Base-by-base conservation (phyloP, 2,329 filamentous ascomycete genomes). In the Alternaria gaisen region DNA sequence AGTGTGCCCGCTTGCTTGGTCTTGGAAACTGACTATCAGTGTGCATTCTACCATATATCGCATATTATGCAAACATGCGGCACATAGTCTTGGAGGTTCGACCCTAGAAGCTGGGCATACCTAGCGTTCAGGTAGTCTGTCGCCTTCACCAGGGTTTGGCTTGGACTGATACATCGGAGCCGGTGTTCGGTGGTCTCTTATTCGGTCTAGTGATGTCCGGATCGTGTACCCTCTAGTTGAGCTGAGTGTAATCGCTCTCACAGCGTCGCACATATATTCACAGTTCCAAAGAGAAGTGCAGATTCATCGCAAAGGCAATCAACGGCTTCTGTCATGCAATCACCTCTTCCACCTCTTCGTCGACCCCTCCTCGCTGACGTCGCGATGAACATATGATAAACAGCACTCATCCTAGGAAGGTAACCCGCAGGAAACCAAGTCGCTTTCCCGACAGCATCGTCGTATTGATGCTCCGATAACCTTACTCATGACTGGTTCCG, bases 21-120 rank as follows among this genome's bases (percentile, higher is more conserved):
- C 62, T 64, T 54, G 55, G 54, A 36, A 26, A 41, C 50, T 51
- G 52, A 30, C 24, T 50, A n/a, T 54, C 47, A n/a, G 14, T 47
- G n/a, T 30, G 40, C 36, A 22, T 26, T 47, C 55, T 22, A 22
- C 30, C 46, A n/a, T 28, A 36, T 51, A 14, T 51, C 26, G 50
- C 55, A 50, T 44, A 57, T 61, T 44, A 60, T 62, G 57, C 57
- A 60, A 60, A 38, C 56, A 47, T 41, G 42, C 50, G 62, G 62
- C 65, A 53, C 62, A 52, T 43, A 46, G 44, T 30, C 56, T 43
- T 53, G 60, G 42, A 52, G 24, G 36, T 32, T 55, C 60, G 62
- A 60, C 56, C 43, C 56, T 36, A 56, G 61, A 47, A 58, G 34
- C 69, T 71, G 53, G 65, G 67, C 63, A 51, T 56, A 47, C 38